phyloP scores from a whole-genome alignment of 148 eudicot genomes.

The Limonium bicolor region DNA sequence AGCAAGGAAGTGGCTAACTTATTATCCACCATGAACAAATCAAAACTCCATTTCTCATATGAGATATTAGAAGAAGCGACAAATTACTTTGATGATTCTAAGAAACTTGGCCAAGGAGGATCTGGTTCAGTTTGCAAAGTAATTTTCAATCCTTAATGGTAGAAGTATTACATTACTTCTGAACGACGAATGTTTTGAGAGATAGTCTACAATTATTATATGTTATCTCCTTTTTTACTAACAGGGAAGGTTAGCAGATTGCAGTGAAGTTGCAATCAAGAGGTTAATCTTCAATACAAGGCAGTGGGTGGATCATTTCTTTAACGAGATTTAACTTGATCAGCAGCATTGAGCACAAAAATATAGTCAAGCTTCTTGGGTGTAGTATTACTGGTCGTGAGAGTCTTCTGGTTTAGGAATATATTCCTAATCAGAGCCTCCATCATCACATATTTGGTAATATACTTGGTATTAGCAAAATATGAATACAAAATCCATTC shows the following conservation, averaged over 20 bases:
- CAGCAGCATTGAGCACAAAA: conserved; percentile 34
- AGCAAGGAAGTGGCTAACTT: conserved; percentile 25
- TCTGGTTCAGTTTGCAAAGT: conserved; percentile 44
- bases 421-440: conserved; percentile 33
- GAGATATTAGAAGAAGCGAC: conserved; percentile 35
- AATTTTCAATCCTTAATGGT: too few relatives aligned
- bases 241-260: conserved; percentile 31
- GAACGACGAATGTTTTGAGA: too few relatives aligned
- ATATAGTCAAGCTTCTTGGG: conserved; percentile 38
- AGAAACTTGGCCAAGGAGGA: conserved; percentile 49
- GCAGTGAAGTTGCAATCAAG: conserved; percentile 33
- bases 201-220: too few relatives aligned
- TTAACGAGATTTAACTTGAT: conserved; percentile 43
- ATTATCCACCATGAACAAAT: conserved; percentile 10
- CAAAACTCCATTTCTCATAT: conserved; percentile 23
- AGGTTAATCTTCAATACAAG: conserved; percentile 41
- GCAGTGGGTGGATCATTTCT: conserved; percentile 44
- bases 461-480: too few relatives aligned
- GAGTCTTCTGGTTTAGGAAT: conserved; percentile 48
- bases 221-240: too few relatives aligned
- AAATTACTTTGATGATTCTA: conserved; percentile 22
- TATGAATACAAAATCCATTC: too few relatives aligned
- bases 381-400: conserved; percentile 45
- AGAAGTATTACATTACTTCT: too few relatives aligned
- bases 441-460: conserved; percentile 22